Evolutionary conservation across 176 grass and related monocot genomes (phyloP), one percentile per base, ranked within the genome.

Genomic region (Cenchrus americanus): DNA sequence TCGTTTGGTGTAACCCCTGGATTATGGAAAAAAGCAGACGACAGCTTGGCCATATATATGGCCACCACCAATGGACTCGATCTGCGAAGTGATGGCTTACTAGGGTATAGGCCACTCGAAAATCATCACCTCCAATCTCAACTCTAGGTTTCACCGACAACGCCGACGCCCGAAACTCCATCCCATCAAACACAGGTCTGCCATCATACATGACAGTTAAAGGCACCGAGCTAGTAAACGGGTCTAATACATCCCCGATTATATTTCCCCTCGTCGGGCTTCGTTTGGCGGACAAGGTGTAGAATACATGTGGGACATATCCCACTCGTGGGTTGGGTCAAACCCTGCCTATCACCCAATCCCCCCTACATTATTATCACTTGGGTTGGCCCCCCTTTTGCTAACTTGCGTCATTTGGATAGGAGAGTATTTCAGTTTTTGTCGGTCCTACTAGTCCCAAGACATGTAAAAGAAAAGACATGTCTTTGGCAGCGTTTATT

Each of bases 231-330:
- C 75, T 77, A 53, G 30, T 34, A 65, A 94, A 94, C 30, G 79
- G 88, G 49, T 97, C 95, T 74, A 94, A 43, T 11, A 94, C 95
- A 86, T 97, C 95, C 58, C 95, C 92, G 64, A 93, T 77, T 59
- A 94, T 86, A 10, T 76, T 74, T 14, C 86, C 86, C 42, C 92
- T 86, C 49, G 82, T 75, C n/a, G n/a, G n/a, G n/a, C n/a, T n/a
- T n/a, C n/a, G n/a, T n/a, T n/a, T n/a, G n/a, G n/a, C n/a, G n/a
- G n/a, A n/a, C n/a, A n/a, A n/a, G n/a, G n/a, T n/a, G n/a, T n/a
- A n/a, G n/a, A n/a, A n/a, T n/a, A n/a, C n/a, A n/a, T n/a, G n/a
- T n/a, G n/a, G n/a, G n/a, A n/a, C n/a, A n/a, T n/a, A n/a, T n/a
- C n/a, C n/a, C n/a, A n/a, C n/a, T n/a, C n/a, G n/a, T n/a, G n/a